Evolutionary conservation across 352 stramenopile genomes (phyloP), one percentile per base, ranked within the genome.

Genomic region (Globisporangium acanthophoron): DNA sequence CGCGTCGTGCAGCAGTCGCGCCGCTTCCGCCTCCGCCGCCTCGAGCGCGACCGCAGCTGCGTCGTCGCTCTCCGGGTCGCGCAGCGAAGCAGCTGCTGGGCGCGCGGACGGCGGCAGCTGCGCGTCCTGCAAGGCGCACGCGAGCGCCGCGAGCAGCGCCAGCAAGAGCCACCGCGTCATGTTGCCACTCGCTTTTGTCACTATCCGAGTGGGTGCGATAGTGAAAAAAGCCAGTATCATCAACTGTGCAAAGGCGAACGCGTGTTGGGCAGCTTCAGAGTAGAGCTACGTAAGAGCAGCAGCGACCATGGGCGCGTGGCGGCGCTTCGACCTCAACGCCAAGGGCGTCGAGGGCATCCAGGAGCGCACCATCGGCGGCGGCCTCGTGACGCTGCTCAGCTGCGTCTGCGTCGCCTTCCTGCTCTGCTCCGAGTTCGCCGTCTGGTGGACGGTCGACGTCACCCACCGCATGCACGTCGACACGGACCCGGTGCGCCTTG

Each of bases 341-440:
- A 95, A 95, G 78, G 86, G 84, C 73, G 79, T 95, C 46, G 86
- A 95, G 65, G 86, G 86, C 67, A 94, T 95, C 66, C 86, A 95
- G 71, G 83, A 92, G 75, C 82, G 82, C 67, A 95, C 85, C 46
- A 87, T 90, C 59, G 78, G 83, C 56, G 85, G 85, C 21, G 85
- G 83, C 33, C 56, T 95, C 46, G 80, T 95, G 56, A 95, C 85
- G 64, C 73, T 95, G 29, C 21, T 93, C 53, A 93, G 83, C 71
- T 89, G 78, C 49, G 55, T 83, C 49, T 71, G 85, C 48, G 85
- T 90, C 52, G 59, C 61, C 35, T 89, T 93, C 51, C 63, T 95
- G 50, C 62, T 95, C 64, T 73, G 88, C 57, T 95, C 85, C 41
- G 85, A 95, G 73, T 66, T 95, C 68, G 84, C 81, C 7, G 69